Percentiles rank a stretch among this genome's conserved stretches.
Conservation (phyloP, 129 eudicot genomes). For the Helichrysum umbraculigerum region DNA sequence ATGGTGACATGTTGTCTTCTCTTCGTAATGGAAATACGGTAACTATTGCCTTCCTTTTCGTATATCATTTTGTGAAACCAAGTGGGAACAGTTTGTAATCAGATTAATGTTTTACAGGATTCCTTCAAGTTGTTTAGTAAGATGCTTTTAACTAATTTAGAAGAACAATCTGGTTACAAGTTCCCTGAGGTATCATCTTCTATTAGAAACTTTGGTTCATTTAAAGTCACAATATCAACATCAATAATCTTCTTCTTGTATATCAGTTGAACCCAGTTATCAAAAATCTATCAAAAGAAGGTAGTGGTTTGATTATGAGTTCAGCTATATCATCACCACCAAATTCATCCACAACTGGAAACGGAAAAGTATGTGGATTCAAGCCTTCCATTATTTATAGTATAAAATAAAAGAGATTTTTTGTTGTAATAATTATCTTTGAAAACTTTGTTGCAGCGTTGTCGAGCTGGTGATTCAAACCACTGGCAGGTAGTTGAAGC, state of each 20-base stretch:
- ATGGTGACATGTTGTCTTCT: slow-evolving; percentile 54
- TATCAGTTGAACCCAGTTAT: slow-evolving; percentile 42
- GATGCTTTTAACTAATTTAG: slow-evolving; percentile 62
- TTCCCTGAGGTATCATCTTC: slow-evolving; percentile 43
- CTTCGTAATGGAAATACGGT: slow-evolving; percentile 65
- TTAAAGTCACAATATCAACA: slow-evolving; percentile 3
- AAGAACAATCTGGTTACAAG: slow-evolving; percentile 53
- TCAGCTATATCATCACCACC: slow-evolving; percentile 30
- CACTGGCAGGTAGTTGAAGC: slow-evolving; percentile 50
- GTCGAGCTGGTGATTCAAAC: slow-evolving; percentile 54
- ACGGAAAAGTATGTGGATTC: slow-evolving; percentile 40
- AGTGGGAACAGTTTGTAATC: background rate
- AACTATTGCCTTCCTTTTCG: slow-evolving; percentile 8
- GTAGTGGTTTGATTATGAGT: slow-evolving; percentile 28
- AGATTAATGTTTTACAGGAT: slow-evolving; percentile 43
- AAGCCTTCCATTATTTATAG: background rate
- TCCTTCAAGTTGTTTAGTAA: slow-evolving; percentile 47
- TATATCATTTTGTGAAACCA: background rate
- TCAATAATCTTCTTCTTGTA: background rate
- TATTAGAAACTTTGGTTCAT: background rate
- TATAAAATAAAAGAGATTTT: background rate
- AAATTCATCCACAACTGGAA: slow-evolving; percentile 30
- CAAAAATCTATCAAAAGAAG: slow-evolving; percentile 40
- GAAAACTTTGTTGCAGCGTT: slow-evolving; percentile 43
- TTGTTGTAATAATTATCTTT: background rate